Evolutionary conservation across 2,329 filamentous ascomycete genomes (phyloP).

Genomic region (Pseudogymnoascus sp.): DNA sequence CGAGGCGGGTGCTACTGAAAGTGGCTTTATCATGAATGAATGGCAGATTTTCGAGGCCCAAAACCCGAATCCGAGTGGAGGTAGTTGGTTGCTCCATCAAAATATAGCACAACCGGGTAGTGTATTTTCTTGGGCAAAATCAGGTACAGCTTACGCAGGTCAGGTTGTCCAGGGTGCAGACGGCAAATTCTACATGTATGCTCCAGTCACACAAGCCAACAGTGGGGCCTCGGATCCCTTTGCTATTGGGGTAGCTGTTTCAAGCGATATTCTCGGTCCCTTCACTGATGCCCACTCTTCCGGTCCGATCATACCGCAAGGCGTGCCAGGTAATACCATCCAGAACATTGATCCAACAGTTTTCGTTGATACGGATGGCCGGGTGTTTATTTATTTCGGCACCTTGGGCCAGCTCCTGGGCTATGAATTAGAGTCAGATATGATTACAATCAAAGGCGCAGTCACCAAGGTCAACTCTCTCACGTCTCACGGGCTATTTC

Average conservation of each 20-base stretch:
- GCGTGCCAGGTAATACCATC: slow-evolving; percentile 31
- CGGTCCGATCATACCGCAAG: slow-evolving; percentile 35
- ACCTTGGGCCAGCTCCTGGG: slow-evolving; percentile 34
- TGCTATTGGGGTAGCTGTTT: slow-evolving; percentile 36
- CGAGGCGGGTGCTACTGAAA: slow-evolving; percentile 28
- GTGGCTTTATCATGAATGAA: slow-evolving; percentile 34
- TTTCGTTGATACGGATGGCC: slow-evolving; percentile 33
- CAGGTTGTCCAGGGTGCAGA: slow-evolving; percentile 33
- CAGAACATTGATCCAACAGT: slow-evolving; percentile 39
- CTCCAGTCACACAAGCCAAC: slow-evolving; percentile 30
- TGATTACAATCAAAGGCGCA: slow-evolving; percentile 31
- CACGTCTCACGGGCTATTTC: slow-evolving; percentile 32
- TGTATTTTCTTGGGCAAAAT: slow-evolving; percentile 33
- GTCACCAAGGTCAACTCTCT: slow-evolving; percentile 25
- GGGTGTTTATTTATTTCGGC: slow-evolving; percentile 36
- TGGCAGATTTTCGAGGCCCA: slow-evolving; percentile 33
- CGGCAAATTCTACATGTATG: slow-evolving; percentile 35
- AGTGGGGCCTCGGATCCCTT: slow-evolving; percentile 31
- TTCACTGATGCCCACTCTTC: slow-evolving; percentile 32
- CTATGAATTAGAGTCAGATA: slow-evolving; percentile 33
- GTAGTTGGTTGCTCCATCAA: slow-evolving; percentile 32
- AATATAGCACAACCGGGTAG: slow-evolving; percentile 29
- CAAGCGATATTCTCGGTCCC: slow-evolving; percentile 32
- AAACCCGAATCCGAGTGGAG: slow-evolving; percentile 29
- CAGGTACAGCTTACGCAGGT: slow-evolving; percentile 33